Conservation (phyloP, 805 yeast genomes). For the Ogataea nakhonphanomensis region DNA sequence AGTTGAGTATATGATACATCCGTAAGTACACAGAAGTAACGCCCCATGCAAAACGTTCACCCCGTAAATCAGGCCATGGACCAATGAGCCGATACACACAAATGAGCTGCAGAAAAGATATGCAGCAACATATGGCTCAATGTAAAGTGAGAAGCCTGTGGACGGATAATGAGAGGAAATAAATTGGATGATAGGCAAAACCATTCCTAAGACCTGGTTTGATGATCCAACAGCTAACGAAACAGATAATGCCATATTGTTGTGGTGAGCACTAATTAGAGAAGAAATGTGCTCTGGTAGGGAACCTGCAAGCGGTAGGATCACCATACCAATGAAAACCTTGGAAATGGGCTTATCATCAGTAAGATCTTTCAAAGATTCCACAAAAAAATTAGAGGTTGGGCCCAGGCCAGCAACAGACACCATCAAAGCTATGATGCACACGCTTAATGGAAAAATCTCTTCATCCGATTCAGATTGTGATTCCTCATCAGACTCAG, state of each 20-base stretch:
- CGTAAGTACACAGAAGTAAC: constrained; percentile 10
- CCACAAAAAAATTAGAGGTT: constrained; percentile 17
- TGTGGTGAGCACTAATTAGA: constrained; percentile 16
- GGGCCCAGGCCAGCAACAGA: constrained; percentile 17
- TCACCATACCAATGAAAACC: constrained; percentile 18
- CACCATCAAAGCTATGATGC: constrained; percentile 11
- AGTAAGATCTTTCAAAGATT: constrained; percentile 13
- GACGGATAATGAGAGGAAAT: constrained; percentile 17
- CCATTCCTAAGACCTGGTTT: constrained; percentile 18
- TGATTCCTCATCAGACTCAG: constrained; percentile 3
- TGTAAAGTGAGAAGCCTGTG: constrained; percentile 16
- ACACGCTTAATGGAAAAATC: constrained; percentile 12
- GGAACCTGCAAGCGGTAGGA: constrained; percentile 17
- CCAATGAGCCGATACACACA: constrained; percentile 7
- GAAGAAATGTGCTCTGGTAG: constrained; percentile 17
- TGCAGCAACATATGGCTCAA: constrained; percentile 17
- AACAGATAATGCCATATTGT: constrained; percentile 17
- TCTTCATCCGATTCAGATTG: constrained; percentile 4
- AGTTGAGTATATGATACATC: constrained; percentile 15
- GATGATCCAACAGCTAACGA: constrained; percentile 17
- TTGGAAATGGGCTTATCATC: constrained; percentile 17
- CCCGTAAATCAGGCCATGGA: constrained; percentile 14
- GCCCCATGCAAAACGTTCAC: constrained; percentile 14
- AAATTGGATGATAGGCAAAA: constrained; percentile 17
- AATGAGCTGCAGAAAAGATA: constrained; percentile 13